Base-by-base conservation (phyloP, 2,329 filamentous ascomycete species). In the Sarocladium oryzae region DNA sequence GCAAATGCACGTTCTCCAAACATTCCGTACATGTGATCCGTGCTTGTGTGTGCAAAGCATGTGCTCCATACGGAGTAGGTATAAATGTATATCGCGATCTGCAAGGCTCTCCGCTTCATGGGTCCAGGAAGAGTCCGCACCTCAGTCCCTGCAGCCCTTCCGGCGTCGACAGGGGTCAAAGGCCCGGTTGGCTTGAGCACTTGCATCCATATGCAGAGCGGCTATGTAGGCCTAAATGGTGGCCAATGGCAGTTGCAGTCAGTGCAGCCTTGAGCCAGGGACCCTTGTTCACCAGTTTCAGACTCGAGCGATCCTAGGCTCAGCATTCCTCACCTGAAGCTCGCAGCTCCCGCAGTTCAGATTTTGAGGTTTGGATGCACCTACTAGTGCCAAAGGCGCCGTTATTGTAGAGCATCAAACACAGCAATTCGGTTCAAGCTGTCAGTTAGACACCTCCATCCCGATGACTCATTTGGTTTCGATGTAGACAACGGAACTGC, bases 181-280 rank as follows among this genome's bases (percentile, higher is more conserved):
- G 56, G 53, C 54, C 54, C 59, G 55, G 59, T 58, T 63, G 63
- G 64, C 59, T 65, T 63, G 65, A 67, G 63, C 65, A 68, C 65
- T 67, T 67, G 66, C 67, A 68, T 69, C 40, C 60, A 64, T 59
- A 65, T 66, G 65, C 66, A 67, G 62, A 68, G 66, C 67, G 67
- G 66, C 64, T 68, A 69, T 69, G 66, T 68, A 66, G 59, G 60
- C 64, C 60, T 63, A 60, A 64, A 59, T 63, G 56, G 55, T 61
- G 56, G 20, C 66, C 66, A 69, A 69, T 68, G 50, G 58, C 38
- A 53, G 52, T 30, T 54, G 58, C 56, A 32, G 43, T 4, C 45
- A 37, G 45, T 56, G 54, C 58, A 59, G 58, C 54, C 55, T 60
- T 56, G 56, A 56, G 50, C 49, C 58, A 58, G 60, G 65, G 57